Evolutionary conservation across 331 rosid species (phyloP), one percentile per base, ranked within the genome.

Genomic region (Arachis monticola): DNA sequence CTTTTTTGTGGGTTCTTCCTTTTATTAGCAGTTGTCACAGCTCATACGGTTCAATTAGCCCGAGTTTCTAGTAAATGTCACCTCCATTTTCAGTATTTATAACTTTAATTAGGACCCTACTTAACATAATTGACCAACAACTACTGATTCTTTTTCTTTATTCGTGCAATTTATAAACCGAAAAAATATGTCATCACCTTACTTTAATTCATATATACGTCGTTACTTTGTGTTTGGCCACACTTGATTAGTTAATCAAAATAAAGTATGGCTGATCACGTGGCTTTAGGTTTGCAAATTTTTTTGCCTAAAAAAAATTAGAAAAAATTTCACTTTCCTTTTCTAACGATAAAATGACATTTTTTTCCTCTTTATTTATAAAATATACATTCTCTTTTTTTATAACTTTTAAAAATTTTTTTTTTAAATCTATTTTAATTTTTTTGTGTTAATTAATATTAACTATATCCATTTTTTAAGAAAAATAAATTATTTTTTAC

Each of bases 21-120:
- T 68, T 52, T 69, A 52, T 52, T 69, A 52, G 62, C 9, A 42
- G 7, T 64, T 42, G 52, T 9, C 40, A 51, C 81, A 60, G 81
- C 76, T 69, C 75, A 69, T 31, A 64, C 50, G 13, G 61, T 22
- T 44, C 58, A 46, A 27, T 76, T 31, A 50, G 17, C 50, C 74
- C 60, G 56, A 27, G 59, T 67, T 59, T 77, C 57, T 17, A 44
- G 76, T 12, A 77, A 38, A 52, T 48, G 57, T 60, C 30, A 44
- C 51, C 9, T 8, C 13, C 57, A 50, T 69, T 48, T 51, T 32
- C 38, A 55, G 45, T 47, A 12, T 45, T 61, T 52, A 5, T 30
- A 35, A 45, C 47, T 32, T 12, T 53, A 35, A 35, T 35, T 35
- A 31, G 67, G 72, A 27, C 67, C 67, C 64, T 56, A n/a, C 56